Conservation (phyloP, 2,329 filamentous ascomycete species). For the Xylaria sp. region DNA sequence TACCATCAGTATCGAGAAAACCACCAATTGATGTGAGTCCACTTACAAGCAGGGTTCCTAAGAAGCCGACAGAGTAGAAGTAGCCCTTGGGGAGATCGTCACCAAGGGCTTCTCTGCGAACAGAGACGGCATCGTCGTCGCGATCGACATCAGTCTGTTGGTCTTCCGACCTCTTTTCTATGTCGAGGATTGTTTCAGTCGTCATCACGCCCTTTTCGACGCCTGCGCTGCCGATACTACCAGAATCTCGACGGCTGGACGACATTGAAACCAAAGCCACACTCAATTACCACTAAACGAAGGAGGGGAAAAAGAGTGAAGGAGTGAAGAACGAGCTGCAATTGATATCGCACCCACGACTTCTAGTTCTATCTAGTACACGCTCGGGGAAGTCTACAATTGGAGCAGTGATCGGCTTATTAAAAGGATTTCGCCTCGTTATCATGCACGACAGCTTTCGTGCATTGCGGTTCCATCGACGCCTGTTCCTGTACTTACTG, state of each 20-base stretch:
- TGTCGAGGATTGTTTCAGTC: slow-evolving; percentile 13
- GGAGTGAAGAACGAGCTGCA: neutral
- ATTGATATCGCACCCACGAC: neutral
- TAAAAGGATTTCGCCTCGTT: slow-evolving; percentile 10
- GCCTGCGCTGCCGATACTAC: neutral
- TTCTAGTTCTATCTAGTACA: too few species aligned
- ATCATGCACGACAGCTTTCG: slow-evolving; percentile 13
- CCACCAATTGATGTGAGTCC: neutral
- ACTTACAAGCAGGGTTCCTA: slow-evolving; percentile 43
- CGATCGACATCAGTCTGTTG: slow-evolving; percentile 54
- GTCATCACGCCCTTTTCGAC: slow-evolving; percentile 12
- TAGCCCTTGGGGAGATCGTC: slow-evolving; percentile 46
- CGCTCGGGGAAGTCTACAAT: slow-evolving; percentile 8
- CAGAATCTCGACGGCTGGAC: neutral
- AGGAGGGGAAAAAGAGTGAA: neutral
- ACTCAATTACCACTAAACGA: slow-evolving; percentile 1
- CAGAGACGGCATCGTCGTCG: slow-evolving; percentile 41
- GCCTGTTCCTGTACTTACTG: slow-evolving; percentile 1
- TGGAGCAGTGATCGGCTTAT: slow-evolving; percentile 20
- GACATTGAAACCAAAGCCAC: neutral
- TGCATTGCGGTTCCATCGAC: slow-evolving; percentile 10
- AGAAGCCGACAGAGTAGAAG: slow-evolving; percentile 44
- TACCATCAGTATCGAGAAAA: slow-evolving; percentile 12
- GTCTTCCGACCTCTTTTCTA: slow-evolving; percentile 8
- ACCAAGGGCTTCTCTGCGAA: slow-evolving; percentile 44